Percentiles rank a stretch among this genome's conserved stretches.
Conservation (phyloP, 2,329 filamentous ascomycete genomes). For the Alternaria longipes region DNA sequence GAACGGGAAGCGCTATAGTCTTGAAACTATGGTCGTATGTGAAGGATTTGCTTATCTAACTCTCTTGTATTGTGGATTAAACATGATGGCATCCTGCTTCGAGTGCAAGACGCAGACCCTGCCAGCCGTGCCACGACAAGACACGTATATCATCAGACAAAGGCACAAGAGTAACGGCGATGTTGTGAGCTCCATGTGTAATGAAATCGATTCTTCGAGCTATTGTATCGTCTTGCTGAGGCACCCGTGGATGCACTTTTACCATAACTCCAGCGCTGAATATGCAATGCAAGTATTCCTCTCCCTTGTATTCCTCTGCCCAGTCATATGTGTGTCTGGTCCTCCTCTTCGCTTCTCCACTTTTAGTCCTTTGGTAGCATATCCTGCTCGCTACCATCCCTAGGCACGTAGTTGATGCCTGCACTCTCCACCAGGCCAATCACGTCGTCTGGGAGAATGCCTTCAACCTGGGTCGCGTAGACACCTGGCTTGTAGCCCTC, state of each 20-base stretch:
- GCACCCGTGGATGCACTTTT: slow-evolving; percentile 14
- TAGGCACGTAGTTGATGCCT: slow-evolving; percentile 68
- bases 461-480: slow-evolving; percentile 94
- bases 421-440: slow-evolving; percentile 65
- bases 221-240: neutral
- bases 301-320: too few species aligned
- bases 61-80: neutral
- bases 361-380: slow-evolving; percentile 44
- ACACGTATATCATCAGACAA: neutral
- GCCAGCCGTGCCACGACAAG: neutral
- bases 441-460: slow-evolving; percentile 70
- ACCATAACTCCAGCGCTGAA: slow-evolving; percentile 40
- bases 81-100: neutral
- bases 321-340: neutral
- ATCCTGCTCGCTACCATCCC: slow-evolving; percentile 51
- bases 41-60: neutral
- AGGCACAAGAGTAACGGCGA: neutral
- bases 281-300: slow-evolving; percentile 21
- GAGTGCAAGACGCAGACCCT: neutral
- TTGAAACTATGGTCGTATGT: slow-evolving; percentile 3
- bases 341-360: neutral
- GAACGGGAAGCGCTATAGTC: slow-evolving; percentile 1
- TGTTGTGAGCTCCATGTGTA: neutral
- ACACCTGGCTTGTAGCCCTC: slow-evolving; percentile 88
- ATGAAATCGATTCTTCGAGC: slow-evolving; percentile 2